phyloP scores from a whole-genome alignment of 2,329 filamentous ascomycete genomes.

The Diaporthe humulicola region DNA sequence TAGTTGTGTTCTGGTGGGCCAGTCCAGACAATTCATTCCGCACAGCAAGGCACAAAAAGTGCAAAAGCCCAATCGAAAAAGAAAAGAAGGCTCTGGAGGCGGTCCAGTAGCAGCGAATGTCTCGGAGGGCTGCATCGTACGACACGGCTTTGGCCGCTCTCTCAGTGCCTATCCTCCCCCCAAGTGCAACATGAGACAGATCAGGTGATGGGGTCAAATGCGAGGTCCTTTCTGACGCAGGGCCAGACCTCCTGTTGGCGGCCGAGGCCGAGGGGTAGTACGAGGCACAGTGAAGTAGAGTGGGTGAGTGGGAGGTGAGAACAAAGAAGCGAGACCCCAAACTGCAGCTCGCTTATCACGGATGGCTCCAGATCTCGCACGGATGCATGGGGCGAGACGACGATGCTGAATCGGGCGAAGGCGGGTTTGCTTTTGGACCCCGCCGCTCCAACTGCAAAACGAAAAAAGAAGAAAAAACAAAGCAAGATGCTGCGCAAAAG shows the following conservation, averaged over 20 bases:
- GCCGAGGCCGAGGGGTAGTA: constrained; percentile 7
- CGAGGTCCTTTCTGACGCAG: constrained; percentile 21
- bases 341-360: constrained; percentile 26
- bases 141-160: constrained; percentile 25
- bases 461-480: not conserved
- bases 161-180: not conserved
- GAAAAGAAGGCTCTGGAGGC: constrained; percentile 11
- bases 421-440: not conserved
- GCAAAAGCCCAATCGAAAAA: not conserved
- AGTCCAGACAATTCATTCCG: not conserved
- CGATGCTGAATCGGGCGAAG: constrained; percentile 3
- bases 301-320: not conserved
- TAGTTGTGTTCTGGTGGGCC: not conserved
- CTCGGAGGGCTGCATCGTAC: constrained; percentile 23
- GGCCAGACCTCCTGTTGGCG: not conserved
- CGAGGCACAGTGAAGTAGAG: constrained; percentile 1
- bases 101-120: not conserved
- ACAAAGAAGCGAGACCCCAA: constrained; percentile 22
- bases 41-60: not conserved
- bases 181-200: constrained; percentile 15
- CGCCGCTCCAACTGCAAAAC: not conserved
- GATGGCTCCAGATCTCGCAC: constrained; percentile 4
- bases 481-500: not conserved
- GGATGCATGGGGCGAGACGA: not conserved
- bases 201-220: constrained; percentile 28